phyloP scores from a whole-genome alignment of 2,329 filamentous ascomycete genomes.

The Fusarium mexicanum region DNA sequence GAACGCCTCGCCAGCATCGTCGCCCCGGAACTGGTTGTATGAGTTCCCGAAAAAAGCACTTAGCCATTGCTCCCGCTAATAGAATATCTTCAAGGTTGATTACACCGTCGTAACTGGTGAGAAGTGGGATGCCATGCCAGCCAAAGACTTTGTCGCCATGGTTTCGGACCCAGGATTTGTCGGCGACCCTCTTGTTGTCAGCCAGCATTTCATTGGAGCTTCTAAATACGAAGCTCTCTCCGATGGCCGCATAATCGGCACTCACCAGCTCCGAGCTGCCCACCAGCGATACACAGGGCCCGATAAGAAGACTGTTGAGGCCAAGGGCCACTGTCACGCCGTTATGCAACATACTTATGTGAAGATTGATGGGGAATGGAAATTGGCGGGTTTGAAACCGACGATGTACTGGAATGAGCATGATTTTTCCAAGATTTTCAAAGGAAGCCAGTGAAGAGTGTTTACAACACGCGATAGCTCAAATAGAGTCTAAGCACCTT shows the following conservation, averaged over 20 bases:
- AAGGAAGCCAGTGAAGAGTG: background rate
- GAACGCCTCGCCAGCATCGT: background rate
- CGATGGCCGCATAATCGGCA: background rate
- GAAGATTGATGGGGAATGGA: background rate
- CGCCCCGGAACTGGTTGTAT: background rate
- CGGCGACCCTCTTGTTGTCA: background rate
- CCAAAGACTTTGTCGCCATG: constrained; percentile 6
- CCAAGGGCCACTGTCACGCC: background rate
- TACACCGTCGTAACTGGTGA: background rate
- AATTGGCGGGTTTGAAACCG: background rate
- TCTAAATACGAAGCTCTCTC: background rate
- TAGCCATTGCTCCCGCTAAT: background rate
- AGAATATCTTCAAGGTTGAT: background rate
- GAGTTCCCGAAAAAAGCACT: background rate
- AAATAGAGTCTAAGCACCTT: background rate
- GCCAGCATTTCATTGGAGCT: constrained; percentile 5
- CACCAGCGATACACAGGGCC: background rate
- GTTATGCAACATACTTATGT: constrained; percentile 7
- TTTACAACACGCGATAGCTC: rapidly evolving
- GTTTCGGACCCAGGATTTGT: background rate
- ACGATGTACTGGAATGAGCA: constrained; percentile 4
- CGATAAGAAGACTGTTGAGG: background rate
- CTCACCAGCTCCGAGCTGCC: constrained; percentile 1
- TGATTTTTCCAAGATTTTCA: constrained; percentile 5
- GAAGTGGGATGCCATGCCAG: background rate